Evolutionary conservation across 2,329 filamentous ascomycete species (phyloP).

Genomic region (Cladophialophora yegresii): DNA sequence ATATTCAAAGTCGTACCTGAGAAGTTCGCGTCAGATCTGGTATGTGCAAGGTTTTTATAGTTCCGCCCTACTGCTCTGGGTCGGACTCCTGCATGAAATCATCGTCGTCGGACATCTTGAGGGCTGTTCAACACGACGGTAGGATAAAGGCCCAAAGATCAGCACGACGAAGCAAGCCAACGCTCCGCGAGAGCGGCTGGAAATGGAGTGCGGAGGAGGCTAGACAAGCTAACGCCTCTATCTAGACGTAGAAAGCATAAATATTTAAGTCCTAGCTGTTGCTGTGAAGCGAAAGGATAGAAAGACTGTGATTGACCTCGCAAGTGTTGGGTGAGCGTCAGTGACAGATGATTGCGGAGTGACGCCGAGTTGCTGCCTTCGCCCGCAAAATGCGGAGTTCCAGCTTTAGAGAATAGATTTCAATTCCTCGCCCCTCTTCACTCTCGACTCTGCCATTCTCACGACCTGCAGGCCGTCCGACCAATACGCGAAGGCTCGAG

Average conservation of each 20-base stretch:
- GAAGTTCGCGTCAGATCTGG: constrained; percentile 1
- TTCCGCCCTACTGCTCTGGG: constrained; percentile 67
- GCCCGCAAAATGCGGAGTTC: constrained; percentile 18
- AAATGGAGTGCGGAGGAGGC: not conserved
- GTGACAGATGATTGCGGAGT: not conserved
- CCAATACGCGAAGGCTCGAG: not conserved
- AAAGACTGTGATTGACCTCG: not conserved
- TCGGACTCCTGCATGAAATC: constrained; percentile 94
- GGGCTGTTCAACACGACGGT: not conserved
- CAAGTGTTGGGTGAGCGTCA: not conserved
- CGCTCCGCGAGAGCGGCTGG: too few species aligned
- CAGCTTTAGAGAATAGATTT: not conserved
- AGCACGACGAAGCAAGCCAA: not conserved
- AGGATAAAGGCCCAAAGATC: not conserved
- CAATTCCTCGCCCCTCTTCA: not conserved
- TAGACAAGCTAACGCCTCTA: not conserved
- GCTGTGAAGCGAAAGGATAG: not conserved
- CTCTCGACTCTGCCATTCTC: not conserved
- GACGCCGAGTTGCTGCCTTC: constrained; percentile 4
- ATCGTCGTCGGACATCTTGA: constrained; percentile 75
- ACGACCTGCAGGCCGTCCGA: not conserved
- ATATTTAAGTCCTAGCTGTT: not conserved
- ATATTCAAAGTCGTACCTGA: constrained; percentile 17
- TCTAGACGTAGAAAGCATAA: not conserved
- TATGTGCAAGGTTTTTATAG: not conserved